Evolutionary conservation across 345 rosid genomes (phyloP).

Genomic region (Angophora floribunda): DNA sequence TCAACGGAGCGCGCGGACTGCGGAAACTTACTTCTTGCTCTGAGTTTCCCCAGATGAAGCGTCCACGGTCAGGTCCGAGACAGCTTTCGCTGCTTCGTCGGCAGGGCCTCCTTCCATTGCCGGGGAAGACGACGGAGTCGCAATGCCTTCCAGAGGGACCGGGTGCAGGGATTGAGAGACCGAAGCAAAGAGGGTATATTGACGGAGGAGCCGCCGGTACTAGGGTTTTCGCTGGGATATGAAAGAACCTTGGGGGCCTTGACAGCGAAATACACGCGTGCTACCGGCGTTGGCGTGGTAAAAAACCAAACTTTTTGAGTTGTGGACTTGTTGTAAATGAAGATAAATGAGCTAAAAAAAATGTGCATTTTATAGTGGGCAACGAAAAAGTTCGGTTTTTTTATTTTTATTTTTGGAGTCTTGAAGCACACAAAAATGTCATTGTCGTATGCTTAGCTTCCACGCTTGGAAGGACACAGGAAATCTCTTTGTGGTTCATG

Average conservation of each 20-base stretch:
- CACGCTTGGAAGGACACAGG: neutral
- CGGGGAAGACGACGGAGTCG: neutral
- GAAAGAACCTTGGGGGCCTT: neutral
- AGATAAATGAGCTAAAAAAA: neutral
- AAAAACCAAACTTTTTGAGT: neutral
- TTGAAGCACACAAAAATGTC: neutral
- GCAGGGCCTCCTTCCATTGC: slow-evolving; percentile 24
- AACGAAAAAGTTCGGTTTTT: neutral
- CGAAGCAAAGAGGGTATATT: neutral
- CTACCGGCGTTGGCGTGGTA: neutral
- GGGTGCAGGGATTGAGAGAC: neutral
- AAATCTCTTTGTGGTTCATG: neutral
- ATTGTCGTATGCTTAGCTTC: neutral
- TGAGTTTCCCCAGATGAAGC: slow-evolving; percentile 27
- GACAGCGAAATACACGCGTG: neutral
- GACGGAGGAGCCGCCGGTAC: neutral
- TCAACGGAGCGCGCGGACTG: neutral
- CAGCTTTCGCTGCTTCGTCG: slow-evolving; percentile 27
- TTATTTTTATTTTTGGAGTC: neutral
- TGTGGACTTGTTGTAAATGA: neutral
- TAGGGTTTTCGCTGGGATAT: neutral
- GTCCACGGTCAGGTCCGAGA: slow-evolving; percentile 22
- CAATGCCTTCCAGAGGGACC: neutral
- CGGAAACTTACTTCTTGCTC: slow-evolving; percentile 68
- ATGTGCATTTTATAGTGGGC: neutral